phyloP scores from a whole-genome alignment of 2,329 filamentous ascomycete genomes.

The Pseudogymnoascus verrucosus region DNA sequence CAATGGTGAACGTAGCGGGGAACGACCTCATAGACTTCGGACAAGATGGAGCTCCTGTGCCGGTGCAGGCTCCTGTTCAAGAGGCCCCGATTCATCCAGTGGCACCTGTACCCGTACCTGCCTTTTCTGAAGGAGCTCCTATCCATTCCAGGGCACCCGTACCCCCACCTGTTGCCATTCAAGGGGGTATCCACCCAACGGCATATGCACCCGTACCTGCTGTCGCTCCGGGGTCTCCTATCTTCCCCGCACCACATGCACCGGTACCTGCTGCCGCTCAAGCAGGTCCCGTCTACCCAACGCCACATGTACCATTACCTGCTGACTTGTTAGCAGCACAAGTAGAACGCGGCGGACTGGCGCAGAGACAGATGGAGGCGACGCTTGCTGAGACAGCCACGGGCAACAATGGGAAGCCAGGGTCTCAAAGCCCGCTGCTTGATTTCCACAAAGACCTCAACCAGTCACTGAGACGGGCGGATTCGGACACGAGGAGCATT shows the following conservation, averaged over 20 bases:
- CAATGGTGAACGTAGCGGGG: constrained; percentile 5
- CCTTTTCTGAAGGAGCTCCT: not conserved
- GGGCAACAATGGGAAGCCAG: not conserved
- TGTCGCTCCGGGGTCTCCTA: not conserved
- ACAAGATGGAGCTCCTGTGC: constrained; percentile 30
- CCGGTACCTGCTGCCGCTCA: not conserved
- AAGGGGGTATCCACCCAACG: not conserved
- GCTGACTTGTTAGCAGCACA: constrained; percentile 21
- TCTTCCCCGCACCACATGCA: not conserved
- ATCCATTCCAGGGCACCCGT: not conserved
- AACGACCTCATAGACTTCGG: constrained; percentile 52
- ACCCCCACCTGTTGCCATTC: not conserved
- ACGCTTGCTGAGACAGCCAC: constrained; percentile 20
- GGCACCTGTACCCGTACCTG: not conserved
- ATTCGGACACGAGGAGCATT: constrained; percentile 15
- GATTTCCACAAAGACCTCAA: constrained; percentile 50
- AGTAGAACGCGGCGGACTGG: constrained; percentile 20
- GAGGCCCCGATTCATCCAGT: not conserved
- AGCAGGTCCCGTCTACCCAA: not conserved
- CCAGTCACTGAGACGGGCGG: constrained; percentile 36
- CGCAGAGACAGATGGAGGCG: constrained; percentile 24
- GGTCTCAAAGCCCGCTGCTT: constrained; percentile 27
- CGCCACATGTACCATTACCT: constrained; percentile 14
- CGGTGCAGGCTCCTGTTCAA: not conserved
- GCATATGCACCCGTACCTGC: not conserved